phyloP scores from a whole-genome alignment of 495 filamentous ascomycete species.

The Daldinia childiae region DNA sequence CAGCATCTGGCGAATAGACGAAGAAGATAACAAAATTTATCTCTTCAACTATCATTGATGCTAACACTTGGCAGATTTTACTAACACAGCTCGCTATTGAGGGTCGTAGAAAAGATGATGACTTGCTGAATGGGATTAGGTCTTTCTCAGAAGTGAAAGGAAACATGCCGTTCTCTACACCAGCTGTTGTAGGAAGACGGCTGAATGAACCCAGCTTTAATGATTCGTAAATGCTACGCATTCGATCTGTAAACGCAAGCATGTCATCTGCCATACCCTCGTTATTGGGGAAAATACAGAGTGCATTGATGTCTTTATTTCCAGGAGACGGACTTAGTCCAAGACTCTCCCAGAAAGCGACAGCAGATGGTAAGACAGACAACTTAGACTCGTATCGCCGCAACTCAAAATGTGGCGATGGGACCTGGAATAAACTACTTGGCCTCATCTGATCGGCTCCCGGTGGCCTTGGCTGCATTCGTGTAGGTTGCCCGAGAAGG shows the following conservation, averaged over 20 bases:
- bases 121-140: constrained; percentile 43
- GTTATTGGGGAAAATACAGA: constrained; percentile 79
- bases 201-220: constrained; percentile 79
- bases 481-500: constrained; percentile 53
- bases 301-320: constrained; percentile 77
- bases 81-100: constrained; percentile 39
- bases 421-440: constrained; percentile 58
- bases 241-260: constrained; percentile 73
- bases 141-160: constrained; percentile 59
- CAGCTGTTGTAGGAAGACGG: constrained; percentile 61
- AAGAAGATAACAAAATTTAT: constrained; percentile 86
- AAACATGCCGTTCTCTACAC: constrained; percentile 68
- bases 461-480: constrained; percentile 56
- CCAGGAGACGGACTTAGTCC: constrained; percentile 82
- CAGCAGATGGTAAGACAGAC: constrained; percentile 79
- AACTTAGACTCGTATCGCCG: constrained; percentile 77
- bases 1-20: constrained; percentile 75
- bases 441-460: constrained; percentile 50
- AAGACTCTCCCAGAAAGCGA: constrained; percentile 91
- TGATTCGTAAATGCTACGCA: constrained; percentile 79
- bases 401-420: constrained; percentile 77
- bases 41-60: constrained; percentile 46
- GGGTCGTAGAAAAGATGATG: constrained; percentile 46
- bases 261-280: constrained; percentile 68
- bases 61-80: constrained; percentile 50